Evolutionary conservation across 345 rosid genomes (phyloP), one percentile per base, ranked within the genome.

Genomic region (Fremontodendron californicum): DNA sequence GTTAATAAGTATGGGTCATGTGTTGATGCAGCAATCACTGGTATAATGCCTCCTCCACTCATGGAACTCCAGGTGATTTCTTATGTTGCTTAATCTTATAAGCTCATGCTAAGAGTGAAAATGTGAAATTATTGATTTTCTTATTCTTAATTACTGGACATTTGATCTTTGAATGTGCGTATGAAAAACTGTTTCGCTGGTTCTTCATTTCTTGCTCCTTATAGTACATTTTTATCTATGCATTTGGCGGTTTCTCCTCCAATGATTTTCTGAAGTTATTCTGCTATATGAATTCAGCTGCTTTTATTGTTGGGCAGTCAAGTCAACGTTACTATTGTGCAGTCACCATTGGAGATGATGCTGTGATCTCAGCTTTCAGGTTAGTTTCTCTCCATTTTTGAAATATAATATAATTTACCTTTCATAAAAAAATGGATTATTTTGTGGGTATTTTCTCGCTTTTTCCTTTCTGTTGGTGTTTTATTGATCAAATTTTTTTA

Each of bases 281-380:
- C 88, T 72, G 90, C 82, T 85, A 84, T 87, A 86, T 88, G 91
- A 95, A 84, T 86, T 87, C 90, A 85, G 92, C 93, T 92, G 90
- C 90, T 91, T 92, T 93, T 92, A 84, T 92, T 92, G 91, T 93
- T 92, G 92, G 94, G 82, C 98, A 93, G 99, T 96, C 99, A 83
- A 92, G 92, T 88, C 94, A 96, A 78, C 93, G 89, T 71, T 93
- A 92, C 88, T 96, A 87, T 84, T 85, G 94, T 87, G 97, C 96
- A 61, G 86, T 96, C 82, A 88, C 96, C 60, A 86, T 92, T 76
- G 99, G 99, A 75, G 97, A 93, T 81, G 95, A 92, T 87, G 90
- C 99, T 52, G 99, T 96, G 71, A 88, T 96, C 80, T 92, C 99
- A 9, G 97, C 98, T 72, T 93, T 85, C 89, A 96, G 99, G 99